Conservation (phyloP, 116 monocot genomes). For the Trichopus zeylanicus region DNA sequence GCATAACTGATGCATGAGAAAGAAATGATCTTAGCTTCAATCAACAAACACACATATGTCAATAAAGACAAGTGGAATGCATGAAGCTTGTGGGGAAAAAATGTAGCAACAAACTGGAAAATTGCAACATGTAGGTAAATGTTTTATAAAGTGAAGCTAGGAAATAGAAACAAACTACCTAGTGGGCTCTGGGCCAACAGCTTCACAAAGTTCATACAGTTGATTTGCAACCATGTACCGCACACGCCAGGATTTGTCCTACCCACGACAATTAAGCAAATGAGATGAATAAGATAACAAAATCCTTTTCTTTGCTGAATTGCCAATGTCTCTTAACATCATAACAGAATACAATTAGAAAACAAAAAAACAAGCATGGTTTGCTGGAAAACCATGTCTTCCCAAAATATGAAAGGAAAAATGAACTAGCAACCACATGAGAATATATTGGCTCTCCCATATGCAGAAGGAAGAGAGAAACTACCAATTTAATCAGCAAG, state of each 20-base stretch:
- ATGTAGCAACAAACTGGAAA: too few species aligned
- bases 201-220: constrained; percentile 95
- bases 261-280: constrained; percentile 4
- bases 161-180: constrained; percentile 21
- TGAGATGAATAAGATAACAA: background rate
- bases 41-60: too few species aligned
- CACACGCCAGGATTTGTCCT: constrained; percentile 99
- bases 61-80: too few species aligned
- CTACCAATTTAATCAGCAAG: background rate
- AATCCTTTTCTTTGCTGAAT: background rate
- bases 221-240: constrained; percentile 99
- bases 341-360: background rate
- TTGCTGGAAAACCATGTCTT: background rate
- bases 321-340: background rate
- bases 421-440: too few species aligned
- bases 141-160: too few species aligned
- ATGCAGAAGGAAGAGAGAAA: too few species aligned
- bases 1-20: too few species aligned
- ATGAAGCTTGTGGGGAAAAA: too few species aligned
- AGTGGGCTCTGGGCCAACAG: constrained; percentile 76
- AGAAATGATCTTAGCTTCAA: too few species aligned
- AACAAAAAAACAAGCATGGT: background rate
- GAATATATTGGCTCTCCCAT: too few species aligned
- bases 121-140: too few species aligned
- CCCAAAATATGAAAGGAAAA: background rate